Evolutionary conservation across 75 land plant species (phyloP), one percentile per base, ranked within the genome.

Genomic region (Sequoia sempervirens): DNA sequence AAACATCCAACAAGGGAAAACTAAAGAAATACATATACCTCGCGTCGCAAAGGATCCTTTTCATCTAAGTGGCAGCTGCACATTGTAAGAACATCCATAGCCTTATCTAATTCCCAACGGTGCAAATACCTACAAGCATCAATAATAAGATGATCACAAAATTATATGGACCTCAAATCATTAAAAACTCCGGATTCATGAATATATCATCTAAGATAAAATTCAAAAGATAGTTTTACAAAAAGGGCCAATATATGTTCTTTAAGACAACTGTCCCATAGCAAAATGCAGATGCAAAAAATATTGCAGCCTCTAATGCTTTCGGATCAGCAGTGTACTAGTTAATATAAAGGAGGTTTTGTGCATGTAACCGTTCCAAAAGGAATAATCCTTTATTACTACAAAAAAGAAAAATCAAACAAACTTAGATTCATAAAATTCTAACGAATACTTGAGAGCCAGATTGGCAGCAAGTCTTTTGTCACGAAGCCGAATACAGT

Each of bases 1-100:
- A 45, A 47, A 45, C 26, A 20, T 43, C 43, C 5, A 17, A 50
- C 53, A 5, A 37, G 36, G 40, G 11, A 73, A 73, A 36, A 36
- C 41, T 14, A 78, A 40, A 45, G 10, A 20, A 38, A 61, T 7
- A 20, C 13, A 80, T 26, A 81, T 82, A 98, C 99, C 99, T 95
- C 94, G 81, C 79, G 81, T 80, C 88, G 88, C 40, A 98, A 34
- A 5, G 93, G 90, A 84, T 95, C 94, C 79, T 84, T 83, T 36
- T 87, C 82, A 80, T 85, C 85, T 84, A 98, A 85, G 86, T 98
- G 99, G 91, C 99, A 98, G 81, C 92, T 91, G 86, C 99, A 96
- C 97, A 98, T 98, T 23, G 99, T 96, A 10, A 98, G 93, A 86
- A 98, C 94, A 87, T 98, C 97, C 82, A 98, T 91, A 36, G 99